Evolutionary conservation across 139 green algal genomes (phyloP), one percentile per base, ranked within the genome.

Genomic region (Coccomyxa sp.): DNA sequence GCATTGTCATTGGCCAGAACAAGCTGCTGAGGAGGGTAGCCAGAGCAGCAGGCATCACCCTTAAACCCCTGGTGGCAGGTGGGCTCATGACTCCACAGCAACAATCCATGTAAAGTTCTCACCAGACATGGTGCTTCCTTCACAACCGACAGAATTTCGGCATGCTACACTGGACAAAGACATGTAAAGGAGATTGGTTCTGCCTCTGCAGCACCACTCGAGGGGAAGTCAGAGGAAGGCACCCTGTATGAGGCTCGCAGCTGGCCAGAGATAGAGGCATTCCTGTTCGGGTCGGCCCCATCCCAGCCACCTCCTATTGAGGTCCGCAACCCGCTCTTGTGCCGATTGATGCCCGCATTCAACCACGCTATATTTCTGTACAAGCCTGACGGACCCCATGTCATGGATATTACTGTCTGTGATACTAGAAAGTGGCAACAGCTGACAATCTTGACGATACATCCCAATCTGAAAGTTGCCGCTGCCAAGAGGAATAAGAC

Each of bases 1-100:
- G 93, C 60, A 92, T 97, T 67, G 81, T 97, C 32, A 79, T 98
- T 14, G 93, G 92, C 14, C 17, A 58, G 38, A 94, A 92, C 81
- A 60, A 76, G 21, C 63, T 87, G 31, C 86, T 96, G 31, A 88
- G 88, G 1, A 85, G 81, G 59, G 87, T 92, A 28, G 85, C 85
- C 14, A 83, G 81, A 25, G 82, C 80, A 13, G 84, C 75, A 38
- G 88, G 87, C 60, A 78, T 92, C 0, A 63, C 77, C 3, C 28
- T 92, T 13, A n/a, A 58, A 28, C 82, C 86, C 0, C 85, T 93
- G 59, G 30, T 82, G 14, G 45, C 85, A n/a, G 84, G 84, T 85
- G 14, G 66, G 80, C 15, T 45, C 74, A 30, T 31, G 63, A 71
- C 63, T 28, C 10, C 63, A 71, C 21, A 25, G 18, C 63, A 71